Conservation (phyloP, 495 filamentous ascomycete genomes). For the Monascus purpureus region DNA sequence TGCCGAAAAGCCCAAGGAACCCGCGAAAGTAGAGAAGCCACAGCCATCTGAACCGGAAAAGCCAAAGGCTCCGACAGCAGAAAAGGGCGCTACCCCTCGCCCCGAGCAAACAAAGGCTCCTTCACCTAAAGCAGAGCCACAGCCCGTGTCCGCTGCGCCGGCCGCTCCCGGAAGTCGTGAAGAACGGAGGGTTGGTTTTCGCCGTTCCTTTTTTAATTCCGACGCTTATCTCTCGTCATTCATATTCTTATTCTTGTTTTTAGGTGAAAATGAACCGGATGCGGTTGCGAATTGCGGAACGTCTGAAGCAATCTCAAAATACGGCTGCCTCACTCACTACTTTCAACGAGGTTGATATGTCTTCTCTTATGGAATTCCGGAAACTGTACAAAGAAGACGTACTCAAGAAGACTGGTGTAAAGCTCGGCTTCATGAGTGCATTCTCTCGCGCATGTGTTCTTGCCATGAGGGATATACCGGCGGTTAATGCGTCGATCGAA, state of each 20-base stretch:
- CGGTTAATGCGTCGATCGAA: conserved; percentile 97
- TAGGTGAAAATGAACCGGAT: conserved; percentile 99
- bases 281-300: conserved; percentile 92
- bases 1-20: conserved; percentile 24
- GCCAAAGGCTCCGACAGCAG: conserved; percentile 14
- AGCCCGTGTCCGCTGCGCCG: conserved; percentile 10
- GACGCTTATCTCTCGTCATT: neutral
- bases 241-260: neutral
- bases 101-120: conserved; percentile 28
- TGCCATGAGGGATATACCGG: conserved; percentile 87
- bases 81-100: conserved; percentile 24
- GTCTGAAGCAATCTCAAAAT: conserved; percentile 97
- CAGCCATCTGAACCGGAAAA: conserved; percentile 13
- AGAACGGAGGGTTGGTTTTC: conserved; percentile 65
- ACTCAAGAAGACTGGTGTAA: conserved; percentile 90
- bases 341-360: conserved; percentile 99
- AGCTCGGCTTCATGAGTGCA: conserved; percentile 97
- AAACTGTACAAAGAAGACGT: conserved; percentile 94
- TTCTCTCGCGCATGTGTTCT: conserved; percentile 86
- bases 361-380: conserved; percentile 89
- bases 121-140: conserved; percentile 19
- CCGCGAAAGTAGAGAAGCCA: conserved; percentile 26
- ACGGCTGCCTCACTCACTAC: conserved; percentile 94
- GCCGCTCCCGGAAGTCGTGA: conserved; percentile 58
- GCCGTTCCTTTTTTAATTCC: neutral